Percentiles rank a stretch among this genome's conserved stretches.
Conservation (phyloP, 768 basidiomycete species). For the Suillus cothurnatus region DNA sequence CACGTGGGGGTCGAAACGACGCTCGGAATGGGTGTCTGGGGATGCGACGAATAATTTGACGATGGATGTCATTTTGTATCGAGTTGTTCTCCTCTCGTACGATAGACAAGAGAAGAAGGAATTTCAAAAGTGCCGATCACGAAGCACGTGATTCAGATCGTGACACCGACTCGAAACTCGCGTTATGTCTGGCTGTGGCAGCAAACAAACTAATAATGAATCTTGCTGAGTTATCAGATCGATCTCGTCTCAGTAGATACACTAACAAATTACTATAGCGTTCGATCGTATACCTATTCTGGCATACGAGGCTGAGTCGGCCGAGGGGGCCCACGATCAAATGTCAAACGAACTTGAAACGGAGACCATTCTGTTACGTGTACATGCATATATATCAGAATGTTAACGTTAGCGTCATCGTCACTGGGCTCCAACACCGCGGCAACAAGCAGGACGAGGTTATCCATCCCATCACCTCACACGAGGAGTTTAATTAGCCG, state of each 20-base stretch:
- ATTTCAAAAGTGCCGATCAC: neutral
- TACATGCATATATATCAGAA: neutral
- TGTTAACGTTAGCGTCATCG: neutral
- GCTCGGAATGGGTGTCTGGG: slow-evolving; percentile 88
- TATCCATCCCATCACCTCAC: neutral
- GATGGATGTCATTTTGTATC: slow-evolving; percentile 39
- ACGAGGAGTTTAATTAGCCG: too few relatives aligned
- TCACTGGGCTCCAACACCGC: neutral
- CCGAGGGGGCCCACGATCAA: too few relatives aligned
- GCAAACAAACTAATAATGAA: too few relatives aligned
- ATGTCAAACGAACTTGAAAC: too few relatives aligned
- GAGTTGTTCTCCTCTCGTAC: neutral
- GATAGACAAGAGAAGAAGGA: too few relatives aligned
- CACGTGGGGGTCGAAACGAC: slow-evolving; percentile 74
- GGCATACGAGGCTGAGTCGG: too few relatives aligned
- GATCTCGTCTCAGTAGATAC: neutral
- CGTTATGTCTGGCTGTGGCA: too few relatives aligned
- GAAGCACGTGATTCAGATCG: neutral
- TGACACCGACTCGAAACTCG: too few relatives aligned
- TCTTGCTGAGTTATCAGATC: neutral
- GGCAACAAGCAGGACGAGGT: neutral
- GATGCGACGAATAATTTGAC: slow-evolving; percentile 81
- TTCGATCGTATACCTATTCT: neutral
- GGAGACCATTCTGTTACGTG: neutral
- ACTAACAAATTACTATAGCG: neutral